These are phyloP conservation scores for Malus hybrid DNA, from an alignment of 331 rosid genomes.

Conservation along the genomic window DNA sequence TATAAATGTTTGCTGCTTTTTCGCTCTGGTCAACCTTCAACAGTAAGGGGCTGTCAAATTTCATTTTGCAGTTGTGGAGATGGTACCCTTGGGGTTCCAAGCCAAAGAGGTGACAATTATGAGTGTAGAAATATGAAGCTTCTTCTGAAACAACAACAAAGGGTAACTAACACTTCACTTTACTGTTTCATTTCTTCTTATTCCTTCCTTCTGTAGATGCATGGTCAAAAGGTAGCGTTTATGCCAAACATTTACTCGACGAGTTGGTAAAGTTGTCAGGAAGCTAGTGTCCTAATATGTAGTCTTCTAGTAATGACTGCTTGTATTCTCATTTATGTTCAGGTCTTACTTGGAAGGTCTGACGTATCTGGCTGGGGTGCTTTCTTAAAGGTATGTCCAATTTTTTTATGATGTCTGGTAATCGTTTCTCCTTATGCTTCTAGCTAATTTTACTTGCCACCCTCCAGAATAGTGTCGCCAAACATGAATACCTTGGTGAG, in stretches of 20 bases:
- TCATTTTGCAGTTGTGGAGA: slow-evolving; percentile 86
- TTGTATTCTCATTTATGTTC: slow-evolving; percentile 16
- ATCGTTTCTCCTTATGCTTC: slow-evolving; percentile 8
- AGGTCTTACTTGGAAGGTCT: slow-evolving; percentile 98
- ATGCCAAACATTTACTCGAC: background rate
- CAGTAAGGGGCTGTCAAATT: background rate
- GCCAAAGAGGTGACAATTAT: slow-evolving; percentile 98
- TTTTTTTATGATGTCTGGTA: background rate
- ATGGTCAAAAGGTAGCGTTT: background rate
- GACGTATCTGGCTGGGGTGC: slow-evolving; percentile 99
- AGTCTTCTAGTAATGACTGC: slow-evolving; percentile 2
- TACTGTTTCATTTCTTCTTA: slow-evolving; percentile 5
- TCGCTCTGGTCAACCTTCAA: background rate
- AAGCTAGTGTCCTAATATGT: no score
- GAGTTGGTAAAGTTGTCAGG: background rate
- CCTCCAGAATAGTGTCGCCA: slow-evolving; percentile 86
- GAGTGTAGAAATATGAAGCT: slow-evolving; percentile 99
- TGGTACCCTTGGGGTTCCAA: slow-evolving; percentile 91
- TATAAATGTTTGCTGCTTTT: background rate
- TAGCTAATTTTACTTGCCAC: slow-evolving; percentile 27
- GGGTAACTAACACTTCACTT: slow-evolving; percentile 42
- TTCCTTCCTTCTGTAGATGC: background rate
- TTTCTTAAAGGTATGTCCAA: slow-evolving; percentile 64
- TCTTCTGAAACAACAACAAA: slow-evolving; percentile 96
- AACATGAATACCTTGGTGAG: slow-evolving; percentile 99